Evolutionary conservation across 148 eudicot genomes (phyloP).

Genomic region (Simmondsia chinensis): DNA sequence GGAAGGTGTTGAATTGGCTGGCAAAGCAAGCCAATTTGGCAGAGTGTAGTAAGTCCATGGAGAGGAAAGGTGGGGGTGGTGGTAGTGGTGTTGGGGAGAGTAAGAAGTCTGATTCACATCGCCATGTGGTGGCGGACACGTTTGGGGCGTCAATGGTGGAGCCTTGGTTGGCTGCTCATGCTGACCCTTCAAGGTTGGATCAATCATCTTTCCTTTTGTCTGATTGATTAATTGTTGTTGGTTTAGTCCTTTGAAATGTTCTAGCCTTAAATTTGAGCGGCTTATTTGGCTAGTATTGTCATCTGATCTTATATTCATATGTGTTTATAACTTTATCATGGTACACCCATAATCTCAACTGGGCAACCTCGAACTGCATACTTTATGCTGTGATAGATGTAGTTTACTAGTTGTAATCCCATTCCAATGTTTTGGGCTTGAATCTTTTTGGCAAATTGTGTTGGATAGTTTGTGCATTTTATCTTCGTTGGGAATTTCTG

Average conservation of each 20-base stretch:
- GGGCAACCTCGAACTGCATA: no score
- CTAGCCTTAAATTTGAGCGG: no score
- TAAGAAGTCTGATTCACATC: constrained; percentile 51
- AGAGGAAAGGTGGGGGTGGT: constrained; percentile 19
- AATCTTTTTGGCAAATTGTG: no score
- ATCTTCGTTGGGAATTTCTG: no score
- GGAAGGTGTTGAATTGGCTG: constrained; percentile 88
- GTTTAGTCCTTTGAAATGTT: neutral
- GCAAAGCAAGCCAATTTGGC: constrained; percentile 90
- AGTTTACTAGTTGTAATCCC: no score
- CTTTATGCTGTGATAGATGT: no score
- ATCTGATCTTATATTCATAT: no score
- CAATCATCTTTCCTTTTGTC: neutral
- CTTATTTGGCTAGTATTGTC: no score
- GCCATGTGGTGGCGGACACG: constrained; percentile 62
- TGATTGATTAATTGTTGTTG: neutral
- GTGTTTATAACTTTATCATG: no score
- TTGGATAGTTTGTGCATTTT: no score
- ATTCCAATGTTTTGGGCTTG: no score
- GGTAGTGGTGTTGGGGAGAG: constrained; percentile 25
- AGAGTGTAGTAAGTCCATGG: constrained; percentile 67
- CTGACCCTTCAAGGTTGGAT: constrained; percentile 73
- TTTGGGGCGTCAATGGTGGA: constrained; percentile 91
- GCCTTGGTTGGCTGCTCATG: constrained; percentile 99
- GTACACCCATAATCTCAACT: no score